Evolutionary conservation across 768 basidiomycete species (phyloP).

Genomic region (Leucogyrophana mollusca): DNA sequence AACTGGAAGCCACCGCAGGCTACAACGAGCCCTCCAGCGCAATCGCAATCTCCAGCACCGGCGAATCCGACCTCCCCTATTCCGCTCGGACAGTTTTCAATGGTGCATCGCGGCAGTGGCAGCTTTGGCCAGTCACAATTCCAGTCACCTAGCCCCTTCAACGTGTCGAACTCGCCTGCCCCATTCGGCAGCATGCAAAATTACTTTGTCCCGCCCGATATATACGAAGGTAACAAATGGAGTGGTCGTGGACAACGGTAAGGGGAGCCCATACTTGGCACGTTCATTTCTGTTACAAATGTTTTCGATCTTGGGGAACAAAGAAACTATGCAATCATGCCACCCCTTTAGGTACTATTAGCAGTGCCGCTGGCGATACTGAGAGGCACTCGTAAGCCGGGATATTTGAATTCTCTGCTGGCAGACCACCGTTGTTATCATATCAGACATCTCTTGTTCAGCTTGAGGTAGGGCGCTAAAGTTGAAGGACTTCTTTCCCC

Average conservation of each 20-base stretch:
- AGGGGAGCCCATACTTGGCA: too few species aligned
- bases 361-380: too few species aligned
- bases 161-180: conserved; percentile 10
- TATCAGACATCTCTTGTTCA: too few species aligned
- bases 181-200: conserved; percentile 3
- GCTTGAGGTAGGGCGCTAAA: too few species aligned
- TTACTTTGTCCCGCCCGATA: conserved; percentile 19
- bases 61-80: conserved; percentile 10
- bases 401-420: too few species aligned
- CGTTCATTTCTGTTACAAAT: too few species aligned
- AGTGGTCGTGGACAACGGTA: not conserved
- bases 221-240: conserved; percentile 1
- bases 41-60: conserved; percentile 2
- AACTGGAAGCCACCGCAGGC: conserved; percentile 56
- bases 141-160: conserved; percentile 9
- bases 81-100: conserved; percentile 21
- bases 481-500: too few species aligned
- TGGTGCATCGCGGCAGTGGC: conserved; percentile 15
- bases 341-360: too few species aligned
- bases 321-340: too few species aligned
- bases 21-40: conserved; percentile 8
- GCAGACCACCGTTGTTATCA: too few species aligned
- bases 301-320: too few species aligned
- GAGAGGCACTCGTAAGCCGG: too few species aligned
- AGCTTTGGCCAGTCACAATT: conserved; percentile 22